Evolutionary conservation across 306 rosid genomes (phyloP).

Genomic region (Vicia faba): DNA sequence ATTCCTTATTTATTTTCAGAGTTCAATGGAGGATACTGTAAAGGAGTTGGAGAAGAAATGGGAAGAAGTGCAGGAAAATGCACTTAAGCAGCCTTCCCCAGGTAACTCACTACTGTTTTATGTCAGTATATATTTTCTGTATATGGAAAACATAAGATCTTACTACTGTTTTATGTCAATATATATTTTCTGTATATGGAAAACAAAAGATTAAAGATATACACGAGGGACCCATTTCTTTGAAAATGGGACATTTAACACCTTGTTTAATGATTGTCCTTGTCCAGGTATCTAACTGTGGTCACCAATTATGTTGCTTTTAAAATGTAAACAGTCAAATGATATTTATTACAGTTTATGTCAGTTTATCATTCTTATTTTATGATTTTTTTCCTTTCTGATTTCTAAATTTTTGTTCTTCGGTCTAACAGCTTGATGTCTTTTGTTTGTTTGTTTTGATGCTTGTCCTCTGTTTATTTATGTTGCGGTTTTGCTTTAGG

Average conservation of each 20-base stretch:
- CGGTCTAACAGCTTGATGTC: constrained; percentile 4
- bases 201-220: constrained; percentile 15
- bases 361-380: background rate
- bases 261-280: background rate
- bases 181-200: background rate
- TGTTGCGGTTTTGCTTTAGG: background rate
- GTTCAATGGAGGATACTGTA: constrained; percentile 63
- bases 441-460: constrained; percentile 1
- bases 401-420: background rate
- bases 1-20: constrained; percentile 44
- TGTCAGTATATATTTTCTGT: background rate
- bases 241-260: constrained; percentile 7
- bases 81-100: constrained; percentile 78
- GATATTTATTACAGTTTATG: background rate
- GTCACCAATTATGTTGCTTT: constrained; percentile 14
- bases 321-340: background rate
- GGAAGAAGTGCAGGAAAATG: constrained; percentile 66
- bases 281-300: background rate
- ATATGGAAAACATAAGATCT: constrained; percentile 5
- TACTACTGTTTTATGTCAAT: background rate
- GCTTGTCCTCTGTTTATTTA: background rate
- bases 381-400: background rate
- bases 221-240: constrained; percentile 15
- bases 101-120: constrained; percentile 42
- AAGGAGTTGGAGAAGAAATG: constrained; percentile 65